Evolutionary conservation across 495 filamentous ascomycete genomes (phyloP).

Genomic region (Penicillium waksmanii): DNA sequence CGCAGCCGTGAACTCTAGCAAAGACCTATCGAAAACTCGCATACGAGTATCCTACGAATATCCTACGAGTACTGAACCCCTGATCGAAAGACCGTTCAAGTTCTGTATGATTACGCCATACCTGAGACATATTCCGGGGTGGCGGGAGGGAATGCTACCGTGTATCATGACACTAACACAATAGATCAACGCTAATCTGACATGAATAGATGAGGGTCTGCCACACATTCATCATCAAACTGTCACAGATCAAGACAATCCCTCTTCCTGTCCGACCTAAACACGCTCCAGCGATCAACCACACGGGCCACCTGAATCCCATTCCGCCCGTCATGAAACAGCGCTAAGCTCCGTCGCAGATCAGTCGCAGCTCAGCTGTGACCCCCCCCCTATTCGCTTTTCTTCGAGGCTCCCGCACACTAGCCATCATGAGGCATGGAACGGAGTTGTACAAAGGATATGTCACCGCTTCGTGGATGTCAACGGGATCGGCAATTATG

Average conservation of each 20-base stretch:
- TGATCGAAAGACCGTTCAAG: slow-evolving; percentile 7
- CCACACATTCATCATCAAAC: neutral
- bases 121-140: slow-evolving; percentile 12
- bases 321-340: slow-evolving; percentile 31
- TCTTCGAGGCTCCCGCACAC: slow-evolving; percentile 14
- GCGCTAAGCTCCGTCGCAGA: slow-evolving; percentile 29
- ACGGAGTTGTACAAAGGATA: neutral
- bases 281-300: slow-evolving; percentile 16
- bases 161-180: neutral
- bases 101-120: slow-evolving; percentile 2
- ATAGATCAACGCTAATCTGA: neutral
- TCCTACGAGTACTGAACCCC: neutral
- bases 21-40: neutral
- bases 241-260: neutral
- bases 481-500: slow-evolving; percentile 13
- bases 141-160: slow-evolving; percentile 12
- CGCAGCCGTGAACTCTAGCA: slow-evolving; percentile 17
- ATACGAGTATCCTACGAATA: neutral
- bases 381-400: slow-evolving; percentile 11
- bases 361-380: slow-evolving; percentile 20
- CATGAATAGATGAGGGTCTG: neutral
- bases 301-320: slow-evolving; percentile 31
- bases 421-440: neutral
- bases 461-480: neutral
- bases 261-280: neutral